A percentile compares a stretch with the other conserved stretches of the same genome.
Evolutionary conservation across 208 protist species (phyloP).

Genomic region (Lotmaria passim): DNA sequence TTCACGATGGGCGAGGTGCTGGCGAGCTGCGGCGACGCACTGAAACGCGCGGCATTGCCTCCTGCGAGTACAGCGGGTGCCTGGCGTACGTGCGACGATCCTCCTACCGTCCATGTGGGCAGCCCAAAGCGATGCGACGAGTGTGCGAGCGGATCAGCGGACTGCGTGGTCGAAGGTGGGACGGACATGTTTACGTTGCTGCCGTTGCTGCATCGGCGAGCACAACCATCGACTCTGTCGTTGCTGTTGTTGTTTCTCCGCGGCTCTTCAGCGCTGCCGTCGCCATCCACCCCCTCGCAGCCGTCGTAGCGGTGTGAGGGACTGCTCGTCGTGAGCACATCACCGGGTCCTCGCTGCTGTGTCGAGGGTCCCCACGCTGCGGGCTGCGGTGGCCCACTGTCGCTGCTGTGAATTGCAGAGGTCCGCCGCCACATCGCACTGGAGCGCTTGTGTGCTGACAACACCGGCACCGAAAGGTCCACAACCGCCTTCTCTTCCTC

Average conservation of each 20-base stretch:
- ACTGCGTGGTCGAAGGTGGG: too few species aligned
- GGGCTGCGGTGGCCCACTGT: conserved; percentile 1
- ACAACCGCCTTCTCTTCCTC: not conserved
- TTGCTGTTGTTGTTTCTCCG: not conserved
- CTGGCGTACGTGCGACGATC: not conserved
- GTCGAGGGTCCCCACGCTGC: not conserved
- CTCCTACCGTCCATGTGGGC: not conserved
- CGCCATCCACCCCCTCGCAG: not conserved
- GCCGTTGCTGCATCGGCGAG: not conserved
- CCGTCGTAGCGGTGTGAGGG: not conserved
- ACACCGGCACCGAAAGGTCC: conserved; percentile 1
- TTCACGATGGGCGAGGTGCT: conserved; percentile 15
- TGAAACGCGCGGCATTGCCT: not conserved
- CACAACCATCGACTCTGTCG: not conserved
- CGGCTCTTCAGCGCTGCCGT: not conserved
- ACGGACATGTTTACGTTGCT: too few species aligned
- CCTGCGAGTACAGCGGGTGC: not conserved
- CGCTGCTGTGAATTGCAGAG: too few species aligned
- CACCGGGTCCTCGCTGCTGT: not conserved
- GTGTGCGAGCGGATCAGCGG: not conserved
- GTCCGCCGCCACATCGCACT: not conserved
- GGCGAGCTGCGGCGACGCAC: conserved; percentile 5
- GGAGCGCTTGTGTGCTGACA: not conserved
- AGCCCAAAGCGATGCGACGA: conserved; percentile 1
- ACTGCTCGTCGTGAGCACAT: too few species aligned